Evolutionary conservation across 2,329 filamentous ascomycete genomes (phyloP), one percentile per base, ranked within the genome.

Genomic region (Dactylonectria macrodidyma): DNA sequence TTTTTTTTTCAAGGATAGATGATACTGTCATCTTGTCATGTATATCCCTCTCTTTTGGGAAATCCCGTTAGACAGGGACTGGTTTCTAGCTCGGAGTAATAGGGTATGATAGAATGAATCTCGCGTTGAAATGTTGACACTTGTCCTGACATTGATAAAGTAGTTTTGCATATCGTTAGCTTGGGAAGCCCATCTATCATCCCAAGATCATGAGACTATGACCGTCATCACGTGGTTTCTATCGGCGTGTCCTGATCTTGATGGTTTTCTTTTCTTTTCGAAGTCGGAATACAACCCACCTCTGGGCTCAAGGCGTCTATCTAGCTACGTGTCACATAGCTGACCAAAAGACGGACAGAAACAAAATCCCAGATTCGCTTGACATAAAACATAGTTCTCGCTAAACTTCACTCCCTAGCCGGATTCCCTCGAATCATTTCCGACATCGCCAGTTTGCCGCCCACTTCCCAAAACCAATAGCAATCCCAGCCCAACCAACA

Each of bases 401-500:
- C 70, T 74, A 64, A 65, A 57, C 36, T 62, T 51, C 34, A 56
- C 59, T 52, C 56, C 22, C 41, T 41, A 44, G 30, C 56, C 54
- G 44, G 30, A 48, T n/a, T 34, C 50, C 36, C 62, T 65, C 34
- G 36, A 48, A 36, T 54, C 46, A 44, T 61, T 51, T 33, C 54
- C 33, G 46, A 41, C 62, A 60, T 57, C 60, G 22, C 44, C 47
- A 48, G 52, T 24, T 47, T 41, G 30, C 38, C 44, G 33, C 22
- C 44, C 52, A 36, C 63, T 47, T 60, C 57, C 61, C 48, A 41
- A 64, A 47, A 56, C 26, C 22, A 30, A 38, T 55, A 55, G 64
- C 44, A 65, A 59, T 60, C 46, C 59, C 19, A 66, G 56, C 72
- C 73, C 62, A 70, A 65, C 67, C 69, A 76, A 75, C 74, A 74